These are phyloP conservation scores for Eragrostis tef DNA, from an alignment of 202 grass and related monocot species.

Conservation along the genomic window DNA sequence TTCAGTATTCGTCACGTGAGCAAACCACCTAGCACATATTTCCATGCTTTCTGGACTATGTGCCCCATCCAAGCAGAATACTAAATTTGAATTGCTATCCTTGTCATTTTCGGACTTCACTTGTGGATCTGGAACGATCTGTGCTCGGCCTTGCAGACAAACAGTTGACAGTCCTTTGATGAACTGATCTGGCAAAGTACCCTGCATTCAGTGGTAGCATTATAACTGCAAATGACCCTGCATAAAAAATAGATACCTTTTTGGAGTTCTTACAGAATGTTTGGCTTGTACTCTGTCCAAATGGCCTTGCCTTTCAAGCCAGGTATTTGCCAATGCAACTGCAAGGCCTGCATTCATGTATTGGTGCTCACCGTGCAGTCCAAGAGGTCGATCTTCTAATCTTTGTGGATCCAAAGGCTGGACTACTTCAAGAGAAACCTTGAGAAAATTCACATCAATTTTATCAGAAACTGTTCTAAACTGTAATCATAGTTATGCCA, in stretches of 20 bases:
- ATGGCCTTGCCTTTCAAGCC: constrained; percentile 74
- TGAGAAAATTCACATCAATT: constrained; percentile 37
- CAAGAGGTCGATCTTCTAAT: constrained; percentile 79
- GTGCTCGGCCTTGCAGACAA: constrained; percentile 83
- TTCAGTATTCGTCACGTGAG: constrained; percentile 55
- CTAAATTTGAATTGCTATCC: constrained; percentile 36
- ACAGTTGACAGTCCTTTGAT: constrained; percentile 69
- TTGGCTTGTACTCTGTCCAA: constrained; percentile 51
- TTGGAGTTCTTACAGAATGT: constrained; percentile 59
- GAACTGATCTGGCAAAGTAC: constrained; percentile 70
- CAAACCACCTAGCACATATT: constrained; percentile 86
- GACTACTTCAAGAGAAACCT: constrained; percentile 83
- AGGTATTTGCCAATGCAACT: constrained; percentile 75
- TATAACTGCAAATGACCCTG: constrained; percentile 7
- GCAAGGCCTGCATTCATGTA: constrained; percentile 88
- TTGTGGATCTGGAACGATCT: constrained; percentile 64
- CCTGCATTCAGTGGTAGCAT: constrained; percentile 55
- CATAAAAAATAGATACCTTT: constrained; percentile 12
- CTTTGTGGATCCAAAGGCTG: constrained; percentile 69
- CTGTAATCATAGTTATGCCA: constrained; percentile 12
- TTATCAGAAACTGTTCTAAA: constrained; percentile 27
- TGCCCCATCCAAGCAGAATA: constrained; percentile 95
- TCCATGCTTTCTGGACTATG: constrained; percentile 99
- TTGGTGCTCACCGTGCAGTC: constrained; percentile 88
- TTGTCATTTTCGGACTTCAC: constrained; percentile 48